Evolutionary conservation across 2,329 filamentous ascomycete genomes (phyloP), one percentile per base, ranked within the genome.

Genomic region (Cladosporium sp.): DNA sequence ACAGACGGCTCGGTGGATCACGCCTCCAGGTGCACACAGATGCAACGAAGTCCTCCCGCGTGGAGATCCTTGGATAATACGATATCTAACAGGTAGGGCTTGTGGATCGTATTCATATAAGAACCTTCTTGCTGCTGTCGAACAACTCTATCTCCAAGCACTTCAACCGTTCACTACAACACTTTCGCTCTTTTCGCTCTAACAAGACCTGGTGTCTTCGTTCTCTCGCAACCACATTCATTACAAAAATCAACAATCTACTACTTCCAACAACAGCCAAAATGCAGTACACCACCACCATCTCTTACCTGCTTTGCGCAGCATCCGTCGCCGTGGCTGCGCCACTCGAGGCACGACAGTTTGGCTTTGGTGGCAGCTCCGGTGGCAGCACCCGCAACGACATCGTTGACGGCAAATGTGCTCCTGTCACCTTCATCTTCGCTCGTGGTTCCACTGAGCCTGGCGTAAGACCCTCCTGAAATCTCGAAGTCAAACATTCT

Each of bases 401-500:
- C 51, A 60, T 71, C 28, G 60, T 32, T 39, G 48, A 69, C 30
- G 70, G 69, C 21, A 72, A 65, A 54, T 84, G 82, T 74, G 80
- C 79, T 36, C 71, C 77, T 34, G 78, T 84, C 67, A 86, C 83
- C 8, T 74, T 87, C 60, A 81, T 87, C 69, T 87, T 84, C 69
- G 85, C 85, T n/a, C 81, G 85, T 21, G 85, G 85, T 10, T 86
- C 84, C 4, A 81, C 79, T 6, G 83, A 86, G 73, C 39, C 67
- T 1, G 84, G 83, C 48, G 60, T 63, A 63, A 14, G 60, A 11
- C 5, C 10, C 16, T 25, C 23, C 25, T 13, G 10, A 48, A 14
- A 48, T 23, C 58, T 39, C 8, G 21, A 3, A 25, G 13, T n/a
- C 23, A 8, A 51, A 21, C 30, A 8, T 3, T 11, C 11, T 18